A percentile compares a stretch with the other conserved stretches of the same genome.
Evolutionary conservation across 306 rosid genomes (phyloP).

Genomic region (Cucumis cinereus): DNA sequence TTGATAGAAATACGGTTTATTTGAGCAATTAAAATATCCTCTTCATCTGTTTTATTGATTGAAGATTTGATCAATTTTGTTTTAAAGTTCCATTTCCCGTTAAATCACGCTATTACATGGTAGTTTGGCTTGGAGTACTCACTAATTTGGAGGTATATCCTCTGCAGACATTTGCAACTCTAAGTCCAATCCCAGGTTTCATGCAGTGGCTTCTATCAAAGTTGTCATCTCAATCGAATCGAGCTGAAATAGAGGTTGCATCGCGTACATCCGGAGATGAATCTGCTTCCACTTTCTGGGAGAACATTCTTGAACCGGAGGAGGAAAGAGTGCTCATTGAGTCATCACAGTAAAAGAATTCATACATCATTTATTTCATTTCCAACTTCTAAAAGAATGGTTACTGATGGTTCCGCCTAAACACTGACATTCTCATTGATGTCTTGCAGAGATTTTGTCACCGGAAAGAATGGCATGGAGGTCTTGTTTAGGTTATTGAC

Average conservation of each 20-base stretch:
- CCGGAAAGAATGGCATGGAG: constrained; percentile 64
- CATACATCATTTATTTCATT: background rate
- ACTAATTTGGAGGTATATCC: constrained; percentile 1
- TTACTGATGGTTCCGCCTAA: background rate
- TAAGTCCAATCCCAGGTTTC: constrained; percentile 94
- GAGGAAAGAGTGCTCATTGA: constrained; percentile 63
- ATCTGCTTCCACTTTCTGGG: constrained; percentile 59
- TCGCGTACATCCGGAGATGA: constrained; percentile 23
- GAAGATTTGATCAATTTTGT: background rate
- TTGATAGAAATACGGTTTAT: background rate
- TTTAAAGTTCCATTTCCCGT: background rate
- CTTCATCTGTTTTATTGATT: background rate
- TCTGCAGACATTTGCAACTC: constrained; percentile 73
- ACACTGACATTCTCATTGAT: background rate
- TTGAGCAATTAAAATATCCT: background rate
- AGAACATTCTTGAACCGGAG: constrained; percentile 60
- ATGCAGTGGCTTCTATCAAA: constrained; percentile 86
- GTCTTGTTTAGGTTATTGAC: constrained; percentile 59
- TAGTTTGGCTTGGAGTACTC: background rate
- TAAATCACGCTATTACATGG: background rate
- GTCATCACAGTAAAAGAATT: constrained; percentile 46
- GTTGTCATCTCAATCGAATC: constrained; percentile 55
- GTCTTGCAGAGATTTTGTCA: constrained; percentile 40
- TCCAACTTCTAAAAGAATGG: background rate
- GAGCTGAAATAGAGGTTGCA: constrained; percentile 38